Percentiles rank a stretch among this genome's conserved stretches.
These are phyloP conservation scores for Pseudoperonospora humuli DNA, from an alignment of 352 stramenopile genomes.

Conservation along the genomic window DNA sequence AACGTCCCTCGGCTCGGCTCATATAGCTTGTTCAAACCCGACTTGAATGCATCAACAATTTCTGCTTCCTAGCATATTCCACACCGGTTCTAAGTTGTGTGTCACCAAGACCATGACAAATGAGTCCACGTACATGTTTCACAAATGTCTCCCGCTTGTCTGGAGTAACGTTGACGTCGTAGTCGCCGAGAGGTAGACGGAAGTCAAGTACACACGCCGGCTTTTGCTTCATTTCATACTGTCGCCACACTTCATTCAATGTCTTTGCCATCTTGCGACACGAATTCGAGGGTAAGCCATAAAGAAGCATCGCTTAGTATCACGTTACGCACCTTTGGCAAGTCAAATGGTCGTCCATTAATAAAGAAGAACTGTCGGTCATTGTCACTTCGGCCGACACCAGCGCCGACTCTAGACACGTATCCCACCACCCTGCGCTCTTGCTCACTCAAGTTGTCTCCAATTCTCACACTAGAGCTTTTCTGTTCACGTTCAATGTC, in stretches of 20 bases:
- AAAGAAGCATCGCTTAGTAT: background rate
- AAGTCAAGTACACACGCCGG: conserved; percentile 92
- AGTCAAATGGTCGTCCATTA: conserved; percentile 93
- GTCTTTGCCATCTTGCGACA: conserved; percentile 45
- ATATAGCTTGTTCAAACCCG: conserved; percentile 46
- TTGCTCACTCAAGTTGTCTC: conserved; percentile 17
- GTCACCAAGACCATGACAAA: background rate
- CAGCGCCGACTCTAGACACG: conserved; percentile 59
- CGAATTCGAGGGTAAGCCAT: conserved; percentile 1
- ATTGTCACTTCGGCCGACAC: conserved; percentile 73
- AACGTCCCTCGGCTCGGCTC: conserved; percentile 57
- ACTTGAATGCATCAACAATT: conserved; percentile 55
- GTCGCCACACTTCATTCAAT: conserved; percentile 89
- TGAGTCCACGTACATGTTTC: conserved; percentile 35
- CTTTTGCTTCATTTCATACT: conserved; percentile 89
- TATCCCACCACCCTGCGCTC: conserved; percentile 48
- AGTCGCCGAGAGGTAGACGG: conserved; percentile 74
- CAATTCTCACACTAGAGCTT: conserved; percentile 8
- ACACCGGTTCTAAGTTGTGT: background rate
- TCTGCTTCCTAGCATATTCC: conserved; percentile 34
- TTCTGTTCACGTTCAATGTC: conserved; percentile 14
- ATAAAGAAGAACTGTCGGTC: conserved; percentile 95
- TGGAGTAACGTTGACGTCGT: conserved; percentile 96
- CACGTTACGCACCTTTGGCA: conserved; percentile 55
- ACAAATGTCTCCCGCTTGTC: conserved; percentile 96